A percentile compares a stretch with the other conserved stretches of the same genome.
Conservation (phyloP, 78 protist genomes). For the Mantamonas sphyraenae region DNA sequence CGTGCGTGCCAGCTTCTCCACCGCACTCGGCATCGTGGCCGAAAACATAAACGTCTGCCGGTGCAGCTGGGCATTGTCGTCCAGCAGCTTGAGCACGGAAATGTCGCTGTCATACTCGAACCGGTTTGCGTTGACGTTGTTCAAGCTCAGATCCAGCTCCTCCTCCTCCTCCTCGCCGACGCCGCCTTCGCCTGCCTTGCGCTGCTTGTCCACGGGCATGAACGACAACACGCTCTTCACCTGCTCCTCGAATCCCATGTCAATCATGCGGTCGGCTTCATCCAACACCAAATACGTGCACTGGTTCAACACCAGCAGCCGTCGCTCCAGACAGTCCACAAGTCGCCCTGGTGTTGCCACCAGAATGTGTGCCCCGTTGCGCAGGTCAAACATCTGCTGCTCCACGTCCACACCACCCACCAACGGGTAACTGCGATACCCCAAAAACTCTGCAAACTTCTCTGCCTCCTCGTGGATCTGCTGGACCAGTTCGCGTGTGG, state of each 20-base stretch:
- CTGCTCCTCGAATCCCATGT: constrained; percentile 68
- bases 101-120: too few relatives aligned
- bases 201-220: constrained; percentile 45
- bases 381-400: constrained; percentile 52
- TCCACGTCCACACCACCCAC: constrained; percentile 74
- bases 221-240: constrained; percentile 55
- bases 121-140: neutral
- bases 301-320: constrained; percentile 71
- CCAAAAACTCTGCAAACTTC: constrained; percentile 20
- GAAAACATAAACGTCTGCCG: constrained; percentile 74
- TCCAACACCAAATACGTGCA: constrained; percentile 84
- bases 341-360: constrained; percentile 88
- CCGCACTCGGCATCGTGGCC: constrained; percentile 82
- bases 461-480: constrained; percentile 73
- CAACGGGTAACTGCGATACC: constrained; percentile 43
- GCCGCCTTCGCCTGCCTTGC: constrained; percentile 37
- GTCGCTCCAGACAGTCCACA: constrained; percentile 70
- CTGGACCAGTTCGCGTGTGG: constrained; percentile 68
- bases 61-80: neutral
- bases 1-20: constrained; percentile 67
- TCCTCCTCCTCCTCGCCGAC: constrained; percentile 48
- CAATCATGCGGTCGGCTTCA: constrained; percentile 86
- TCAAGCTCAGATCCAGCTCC: constrained; percentile 16
- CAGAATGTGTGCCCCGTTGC: constrained; percentile 64
- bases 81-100: too few relatives aligned